phyloP scores from a whole-genome alignment of 768 basidiomycete genomes.

The Pisolithus tinctorius region DNA sequence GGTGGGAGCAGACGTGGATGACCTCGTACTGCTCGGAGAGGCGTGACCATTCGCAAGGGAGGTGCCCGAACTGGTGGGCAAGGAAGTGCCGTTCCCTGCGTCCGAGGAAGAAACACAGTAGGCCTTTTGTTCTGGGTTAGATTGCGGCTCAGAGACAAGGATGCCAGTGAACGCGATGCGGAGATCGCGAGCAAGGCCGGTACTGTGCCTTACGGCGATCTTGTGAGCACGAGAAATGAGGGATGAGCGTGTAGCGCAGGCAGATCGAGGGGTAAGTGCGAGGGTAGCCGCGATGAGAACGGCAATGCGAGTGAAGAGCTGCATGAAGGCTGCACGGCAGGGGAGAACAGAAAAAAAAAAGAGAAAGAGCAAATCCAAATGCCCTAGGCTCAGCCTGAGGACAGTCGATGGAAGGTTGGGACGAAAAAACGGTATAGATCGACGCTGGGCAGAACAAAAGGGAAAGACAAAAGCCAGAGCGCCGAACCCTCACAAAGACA shows the following conservation, averaged over 20 bases:
- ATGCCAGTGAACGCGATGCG: conserved; percentile 56
- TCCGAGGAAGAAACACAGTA: conserved; percentile 27
- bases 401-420: not conserved
- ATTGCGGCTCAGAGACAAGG: conserved; percentile 36
- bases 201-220: conserved; percentile 51
- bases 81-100: conserved; percentile 6
- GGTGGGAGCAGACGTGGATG: conserved; percentile 9
- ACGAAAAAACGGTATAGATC: not conserved
- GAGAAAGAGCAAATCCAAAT: not conserved
- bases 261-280: conserved; percentile 20
- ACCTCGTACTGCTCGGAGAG: conserved; percentile 12
- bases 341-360: conserved; percentile 1
- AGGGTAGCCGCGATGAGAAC: conserved; percentile 25
- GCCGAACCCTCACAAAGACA: not conserved
- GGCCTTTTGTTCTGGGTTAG: conserved; percentile 22
- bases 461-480: conserved; percentile 4
- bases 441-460: conserved; percentile 9
- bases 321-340: conserved; percentile 16
- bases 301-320: conserved; percentile 20
- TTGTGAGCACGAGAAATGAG: conserved; percentile 44
- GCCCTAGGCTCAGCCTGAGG: not conserved
- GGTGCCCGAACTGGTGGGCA: conserved; percentile 2
- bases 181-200: conserved; percentile 60
- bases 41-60: conserved; percentile 16
- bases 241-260: conserved; percentile 17